Conservation (phyloP, 2,329 filamentous ascomycete species). For the Penicillium fuscoglaucum region DNA sequence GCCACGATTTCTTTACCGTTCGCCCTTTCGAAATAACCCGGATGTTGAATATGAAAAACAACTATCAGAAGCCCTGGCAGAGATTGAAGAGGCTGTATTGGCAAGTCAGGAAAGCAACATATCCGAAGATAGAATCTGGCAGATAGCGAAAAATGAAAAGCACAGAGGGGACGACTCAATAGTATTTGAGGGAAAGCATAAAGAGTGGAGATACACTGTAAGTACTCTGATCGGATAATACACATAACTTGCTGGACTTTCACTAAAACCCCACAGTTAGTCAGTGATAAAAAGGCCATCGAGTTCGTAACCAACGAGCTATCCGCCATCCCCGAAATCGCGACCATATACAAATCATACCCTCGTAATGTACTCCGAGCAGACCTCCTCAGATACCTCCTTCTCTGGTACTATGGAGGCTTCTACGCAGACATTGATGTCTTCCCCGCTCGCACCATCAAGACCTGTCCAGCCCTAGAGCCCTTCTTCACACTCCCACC, state of each 20-base stretch:
- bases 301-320: slow-evolving; percentile 1
- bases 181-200: neutral
- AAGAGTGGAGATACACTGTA: slow-evolving; percentile 2
- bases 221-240: neutral
- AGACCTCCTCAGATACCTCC: slow-evolving; percentile 45
- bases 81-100: neutral
- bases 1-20: slow-evolving; percentile 1
- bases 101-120: neutral
- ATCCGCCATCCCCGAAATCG: neutral
- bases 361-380: slow-evolving; percentile 45
- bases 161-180: neutral
- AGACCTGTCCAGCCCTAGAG: slow-evolving; percentile 29
- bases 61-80: neutral
- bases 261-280: neutral
- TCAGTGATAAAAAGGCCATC: slow-evolving; percentile 1
- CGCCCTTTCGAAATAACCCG: neutral
- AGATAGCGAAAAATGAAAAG: neutral
- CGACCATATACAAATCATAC: neutral
- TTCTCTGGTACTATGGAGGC: slow-evolving; percentile 39
- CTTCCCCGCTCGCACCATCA: slow-evolving; percentile 31
- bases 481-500: slow-evolving; percentile 4
- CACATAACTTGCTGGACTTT: neutral
- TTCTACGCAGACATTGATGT: slow-evolving; percentile 40
- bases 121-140: slow-evolving; percentile 4
- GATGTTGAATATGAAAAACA: neutral